Evolutionary conservation across 169 alveolate genomes (phyloP).

Genomic region (Plasmodium gonderi): DNA sequence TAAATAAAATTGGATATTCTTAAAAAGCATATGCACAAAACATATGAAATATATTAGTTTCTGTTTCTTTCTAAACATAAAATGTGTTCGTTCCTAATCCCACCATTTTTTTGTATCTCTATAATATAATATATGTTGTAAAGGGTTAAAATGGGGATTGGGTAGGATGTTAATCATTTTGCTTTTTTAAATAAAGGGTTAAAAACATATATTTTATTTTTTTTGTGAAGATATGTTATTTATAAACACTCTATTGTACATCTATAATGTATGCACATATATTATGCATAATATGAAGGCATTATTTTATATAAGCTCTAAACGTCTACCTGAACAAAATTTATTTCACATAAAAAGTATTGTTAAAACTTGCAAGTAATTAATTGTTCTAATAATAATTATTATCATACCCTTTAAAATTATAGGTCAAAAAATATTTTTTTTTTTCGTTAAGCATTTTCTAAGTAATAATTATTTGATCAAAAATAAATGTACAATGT

Average conservation of each 20-base stretch:
- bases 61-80: background rate
- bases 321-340: background rate
- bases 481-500: background rate
- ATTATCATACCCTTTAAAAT: background rate
- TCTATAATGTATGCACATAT: too few species aligned
- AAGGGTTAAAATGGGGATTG: background rate
- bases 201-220: background rate
- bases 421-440: background rate
- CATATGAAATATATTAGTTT: too few species aligned
- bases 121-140: background rate
- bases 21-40: too few species aligned
- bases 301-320: background rate
- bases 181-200: background rate
- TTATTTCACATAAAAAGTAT: background rate
- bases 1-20: background rate
- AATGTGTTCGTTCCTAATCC: background rate
- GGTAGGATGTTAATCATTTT: background rate
- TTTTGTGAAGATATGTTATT: background rate
- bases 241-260: too few species aligned
- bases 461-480: background rate
- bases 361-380: background rate
- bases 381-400: background rate
- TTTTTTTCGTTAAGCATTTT: background rate
- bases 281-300: background rate
- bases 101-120: background rate